These are phyloP conservation scores for Naganishia antarctica DNA, from an alignment of 768 basidiomycete genomes.

Conservation along the genomic window DNA sequence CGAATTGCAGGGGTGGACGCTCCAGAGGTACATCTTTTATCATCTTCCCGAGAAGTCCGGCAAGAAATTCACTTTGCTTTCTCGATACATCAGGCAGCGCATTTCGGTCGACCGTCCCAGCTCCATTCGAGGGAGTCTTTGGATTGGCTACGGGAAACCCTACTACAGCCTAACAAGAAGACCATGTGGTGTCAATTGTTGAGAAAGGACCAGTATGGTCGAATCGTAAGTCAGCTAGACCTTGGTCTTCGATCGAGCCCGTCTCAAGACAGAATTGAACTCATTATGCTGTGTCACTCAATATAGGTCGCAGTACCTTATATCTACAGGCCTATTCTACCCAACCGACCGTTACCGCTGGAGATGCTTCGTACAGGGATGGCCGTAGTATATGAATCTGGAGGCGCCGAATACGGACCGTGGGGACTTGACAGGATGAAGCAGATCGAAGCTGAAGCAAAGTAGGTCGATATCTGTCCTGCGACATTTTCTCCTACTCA, in stretches of 20 bases:
- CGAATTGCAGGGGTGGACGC: conserved; percentile 88
- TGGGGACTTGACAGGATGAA: conserved; percentile 64
- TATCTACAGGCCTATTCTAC: conserved; percentile 57
- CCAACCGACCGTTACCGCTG: conserved; percentile 57
- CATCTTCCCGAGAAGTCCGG: too few species aligned
- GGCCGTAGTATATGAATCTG: conserved; percentile 69
- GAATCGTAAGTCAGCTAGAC: conserved; percentile 70
- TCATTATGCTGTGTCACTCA: too few species aligned
- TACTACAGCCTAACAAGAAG: conserved; percentile 56
- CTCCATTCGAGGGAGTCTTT: conserved; percentile 69
- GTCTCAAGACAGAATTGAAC: too few species aligned
- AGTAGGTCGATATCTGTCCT: conserved; percentile 52
- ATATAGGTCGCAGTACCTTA: conserved; percentile 68
- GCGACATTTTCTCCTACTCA: background rate
- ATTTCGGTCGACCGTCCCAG: conserved; percentile 78
- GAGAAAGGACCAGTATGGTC: conserved; percentile 73
- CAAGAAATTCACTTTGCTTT: background rate
- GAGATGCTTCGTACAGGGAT: conserved; percentile 78
- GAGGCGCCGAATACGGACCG: conserved; percentile 72
- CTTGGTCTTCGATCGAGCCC: too few species aligned
- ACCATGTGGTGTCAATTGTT: conserved; percentile 67
- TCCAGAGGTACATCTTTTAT: conserved; percentile 61
- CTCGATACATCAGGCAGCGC: conserved; percentile 63
- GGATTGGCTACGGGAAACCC: conserved; percentile 52
- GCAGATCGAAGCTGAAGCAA: conserved; percentile 61